Base-by-base conservation (phyloP, 2,329 filamentous ascomycete species). In the Chaetomium olivaceum region DNA sequence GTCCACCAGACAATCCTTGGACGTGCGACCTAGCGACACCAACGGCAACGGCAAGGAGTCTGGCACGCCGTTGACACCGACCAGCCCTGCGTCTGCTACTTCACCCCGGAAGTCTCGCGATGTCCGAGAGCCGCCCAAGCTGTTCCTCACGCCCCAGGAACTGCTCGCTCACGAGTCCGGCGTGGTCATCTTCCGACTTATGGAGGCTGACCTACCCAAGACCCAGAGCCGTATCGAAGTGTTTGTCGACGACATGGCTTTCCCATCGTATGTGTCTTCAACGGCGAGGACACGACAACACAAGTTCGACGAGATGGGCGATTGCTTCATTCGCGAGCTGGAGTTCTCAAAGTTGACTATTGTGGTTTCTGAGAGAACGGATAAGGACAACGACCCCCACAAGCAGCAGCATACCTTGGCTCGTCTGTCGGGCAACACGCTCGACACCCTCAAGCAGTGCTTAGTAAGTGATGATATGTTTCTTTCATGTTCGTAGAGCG, bases 271-370 rank as follows among this genome's bases (percentile, higher is more conserved):
- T 76, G 84, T 87, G 1, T 96, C 93, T 12, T 88, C 91, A 0
- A 92, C 88, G 69, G 89, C 93, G 36, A 89, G 87, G 73, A 85
- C 83, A 50, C 89, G 84, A 71, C 80, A 83, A 12, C 85, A 89
- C 74, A 91, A 87, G 61, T 92, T 98, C 77, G 91, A 95, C 71
- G 95, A 99, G 78, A 93, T 93, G 74, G 93, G 94, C 58, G 95
- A 99, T 78, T 95, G 93, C 62, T 93, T 99, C 78, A 91, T 99
- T 67, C 92, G 95, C 68, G 95, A 99, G 77, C 84, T 99, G n/a
- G 96, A 99, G 70, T 93, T 97, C 72, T 99, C 95, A 3, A 91
- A 90, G 70, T 87, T 99, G 65, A 98, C 93, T 0, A 84, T 99
- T 69, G 91, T 93, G 64, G 84, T 97, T 57, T 88, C 92, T 52